These are phyloP conservation scores for Calonectria crousiana DNA, from an alignment of 2,329 filamentous ascomycete genomes.

Conservation along the genomic window DNA sequence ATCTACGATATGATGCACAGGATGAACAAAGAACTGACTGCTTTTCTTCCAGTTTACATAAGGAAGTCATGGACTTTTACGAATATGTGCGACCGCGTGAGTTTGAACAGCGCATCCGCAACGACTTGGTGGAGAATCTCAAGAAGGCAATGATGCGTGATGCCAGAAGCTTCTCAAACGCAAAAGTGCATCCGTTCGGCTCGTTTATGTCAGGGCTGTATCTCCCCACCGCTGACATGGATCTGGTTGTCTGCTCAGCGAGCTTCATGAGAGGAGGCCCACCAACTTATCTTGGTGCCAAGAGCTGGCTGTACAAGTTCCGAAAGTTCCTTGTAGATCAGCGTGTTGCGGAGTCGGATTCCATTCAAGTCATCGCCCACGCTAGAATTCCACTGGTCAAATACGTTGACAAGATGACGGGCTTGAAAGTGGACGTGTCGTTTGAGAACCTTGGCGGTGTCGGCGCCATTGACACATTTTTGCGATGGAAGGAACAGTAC, in stretches of 20 bases:
- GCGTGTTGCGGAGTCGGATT: slow-evolving; percentile 67
- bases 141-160: slow-evolving; percentile 67
- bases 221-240: slow-evolving; percentile 86
- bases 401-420: slow-evolving; percentile 82
- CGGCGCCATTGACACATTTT: slow-evolving; percentile 83
- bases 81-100: slow-evolving; percentile 81
- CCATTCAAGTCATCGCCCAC: slow-evolving; percentile 75
- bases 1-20: background rate
- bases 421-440: slow-evolving; percentile 89
- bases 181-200: slow-evolving; percentile 83
- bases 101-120: slow-evolving; percentile 82
- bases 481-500: slow-evolving; percentile 81
- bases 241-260: slow-evolving; percentile 81
- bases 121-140: slow-evolving; percentile 78
- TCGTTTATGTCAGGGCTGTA: slow-evolving; percentile 89
- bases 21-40: background rate
- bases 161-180: slow-evolving; percentile 64
- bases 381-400: slow-evolving; percentile 95
- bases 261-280: slow-evolving; percentile 67
- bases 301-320: slow-evolving; percentile 72
- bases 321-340: slow-evolving; percentile 67
- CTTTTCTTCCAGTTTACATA: slow-evolving; percentile 74
- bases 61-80: slow-evolving; percentile 91
- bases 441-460: slow-evolving; percentile 93
- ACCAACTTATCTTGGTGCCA: slow-evolving; percentile 61